Conservation (phyloP, 352 stramenopile species). For the Pythium sukuiense region DNA sequence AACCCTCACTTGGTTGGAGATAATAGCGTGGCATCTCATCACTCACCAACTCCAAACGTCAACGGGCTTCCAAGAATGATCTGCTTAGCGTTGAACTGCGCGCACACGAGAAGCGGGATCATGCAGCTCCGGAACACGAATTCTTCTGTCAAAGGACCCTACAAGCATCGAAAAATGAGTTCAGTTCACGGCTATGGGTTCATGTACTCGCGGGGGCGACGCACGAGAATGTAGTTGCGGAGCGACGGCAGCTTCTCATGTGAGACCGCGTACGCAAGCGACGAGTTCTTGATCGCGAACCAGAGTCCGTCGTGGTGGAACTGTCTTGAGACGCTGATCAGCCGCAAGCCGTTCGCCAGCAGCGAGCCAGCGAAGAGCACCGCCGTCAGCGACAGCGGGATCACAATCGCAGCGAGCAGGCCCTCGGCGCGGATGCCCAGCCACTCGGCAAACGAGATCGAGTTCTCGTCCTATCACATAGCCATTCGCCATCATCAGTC, state of each 20-base stretch:
- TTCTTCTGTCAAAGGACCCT: conserved; percentile 93
- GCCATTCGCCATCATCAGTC: not conserved
- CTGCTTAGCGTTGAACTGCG: conserved; percentile 73
- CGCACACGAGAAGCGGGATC: conserved; percentile 87
- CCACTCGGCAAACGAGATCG: conserved; percentile 82
- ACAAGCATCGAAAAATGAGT: conserved; percentile 17
- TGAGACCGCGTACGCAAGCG: conserved; percentile 75
- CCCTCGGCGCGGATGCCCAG: conserved; percentile 77
- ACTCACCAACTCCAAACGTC: conserved; percentile 93
- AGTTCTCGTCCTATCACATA: conserved; percentile 57
- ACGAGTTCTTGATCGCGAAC: conserved; percentile 83
- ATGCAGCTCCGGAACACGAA: conserved; percentile 96
- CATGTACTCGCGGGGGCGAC: conserved; percentile 7
- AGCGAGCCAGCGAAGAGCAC: conserved; percentile 81
- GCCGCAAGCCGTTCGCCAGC: conserved; percentile 67
- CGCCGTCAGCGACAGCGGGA: conserved; percentile 69
- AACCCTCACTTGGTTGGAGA: not conserved
- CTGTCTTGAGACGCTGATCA: conserved; percentile 76
- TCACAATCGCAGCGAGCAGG: conserved; percentile 47
- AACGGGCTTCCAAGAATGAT: conserved; percentile 89
- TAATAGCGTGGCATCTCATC: conserved; percentile 17
- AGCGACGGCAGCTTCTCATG: conserved; percentile 74
- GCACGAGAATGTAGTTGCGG: conserved; percentile 81
- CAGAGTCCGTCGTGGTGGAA: conserved; percentile 71
- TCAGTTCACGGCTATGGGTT: conserved; percentile 7